phyloP scores from a whole-genome alignment of 257 asterid species.

The Pogostemon cablin region DNA sequence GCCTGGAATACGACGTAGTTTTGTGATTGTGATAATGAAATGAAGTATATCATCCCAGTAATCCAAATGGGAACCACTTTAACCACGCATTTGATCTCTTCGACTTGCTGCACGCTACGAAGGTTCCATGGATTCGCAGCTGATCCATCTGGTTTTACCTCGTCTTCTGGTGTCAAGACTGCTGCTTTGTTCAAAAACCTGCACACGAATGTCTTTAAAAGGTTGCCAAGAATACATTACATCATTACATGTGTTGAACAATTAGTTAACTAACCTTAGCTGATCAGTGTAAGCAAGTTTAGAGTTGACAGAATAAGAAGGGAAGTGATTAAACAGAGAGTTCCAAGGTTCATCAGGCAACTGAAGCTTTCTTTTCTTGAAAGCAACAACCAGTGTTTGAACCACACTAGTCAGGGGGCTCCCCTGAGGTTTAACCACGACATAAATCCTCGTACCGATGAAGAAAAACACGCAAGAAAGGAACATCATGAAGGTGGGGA shows the following conservation, averaged over 20 bases:
- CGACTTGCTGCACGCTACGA: constrained; percentile 42
- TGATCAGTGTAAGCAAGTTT: constrained; percentile 43
- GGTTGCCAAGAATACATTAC: too few relatives aligned
- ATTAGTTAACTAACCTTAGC: constrained; percentile 35
- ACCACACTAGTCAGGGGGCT: constrained; percentile 50
- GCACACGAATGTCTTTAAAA: neutral
- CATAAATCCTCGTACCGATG: constrained; percentile 46
- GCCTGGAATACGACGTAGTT: constrained; percentile 49
- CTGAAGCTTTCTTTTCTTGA: constrained; percentile 45
- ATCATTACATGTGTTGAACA: neutral
- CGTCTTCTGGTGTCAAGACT: constrained; percentile 31
- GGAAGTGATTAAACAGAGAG: constrained; percentile 38
- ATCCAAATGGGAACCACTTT: constrained; percentile 50
- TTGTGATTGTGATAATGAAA: constrained; percentile 31
- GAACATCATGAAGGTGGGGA: constrained; percentile 52
- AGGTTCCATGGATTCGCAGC: constrained; percentile 45
- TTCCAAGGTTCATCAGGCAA: constrained; percentile 44
- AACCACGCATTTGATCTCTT: constrained; percentile 43
- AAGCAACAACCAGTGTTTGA: constrained; percentile 45
- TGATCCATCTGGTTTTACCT: constrained; percentile 38
- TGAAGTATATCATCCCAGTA: constrained; percentile 39
- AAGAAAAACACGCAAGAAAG: constrained; percentile 47
- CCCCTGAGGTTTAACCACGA: constrained; percentile 45
- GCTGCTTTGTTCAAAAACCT: constrained; percentile 56
- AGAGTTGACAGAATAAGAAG: constrained; percentile 41